Evolutionary conservation across 805 yeast species (phyloP).

Genomic region (Pichia exigua): DNA sequence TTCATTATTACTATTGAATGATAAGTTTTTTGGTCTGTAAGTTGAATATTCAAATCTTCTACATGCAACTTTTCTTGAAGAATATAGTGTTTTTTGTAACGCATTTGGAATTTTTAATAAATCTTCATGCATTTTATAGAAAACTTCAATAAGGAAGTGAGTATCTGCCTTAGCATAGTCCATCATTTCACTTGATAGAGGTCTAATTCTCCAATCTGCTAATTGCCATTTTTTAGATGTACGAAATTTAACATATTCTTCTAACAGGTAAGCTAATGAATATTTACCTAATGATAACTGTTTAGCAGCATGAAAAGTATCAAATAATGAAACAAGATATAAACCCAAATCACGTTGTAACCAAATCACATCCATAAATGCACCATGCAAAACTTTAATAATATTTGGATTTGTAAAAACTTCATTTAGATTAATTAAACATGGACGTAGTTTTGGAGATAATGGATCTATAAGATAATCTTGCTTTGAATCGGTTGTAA

Average conservation of each 20-base stretch:
- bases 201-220: constrained; percentile 95
- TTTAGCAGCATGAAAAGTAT: constrained; percentile 85
- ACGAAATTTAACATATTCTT: constrained; percentile 69
- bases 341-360: constrained; percentile 90
- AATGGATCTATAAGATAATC: constrained; percentile 89
- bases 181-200: constrained; percentile 65
- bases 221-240: constrained; percentile 92
- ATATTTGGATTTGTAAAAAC: constrained; percentile 77
- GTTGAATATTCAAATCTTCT: constrained; percentile 76
- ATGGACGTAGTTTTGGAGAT: constrained; percentile 53
- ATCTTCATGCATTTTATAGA: constrained; percentile 60
- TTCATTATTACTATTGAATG: constrained; percentile 13
- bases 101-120: constrained; percentile 39
- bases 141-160: constrained; percentile 78
- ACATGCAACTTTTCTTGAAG: constrained; percentile 71
- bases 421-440: constrained; percentile 55
- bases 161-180: constrained; percentile 94
- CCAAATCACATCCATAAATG: constrained; percentile 96
- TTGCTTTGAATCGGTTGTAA: constrained; percentile 49
- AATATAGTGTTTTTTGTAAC: constrained; percentile 56
- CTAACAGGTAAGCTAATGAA: constrained; percentile 78
- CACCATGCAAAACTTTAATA: constrained; percentile 90
- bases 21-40: constrained; percentile 39
- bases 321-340: constrained; percentile 83
- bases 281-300: constrained; percentile 73